phyloP scores from a whole-genome alignment of 768 basidiomycete genomes.

The Leccinum arenicola region DNA sequence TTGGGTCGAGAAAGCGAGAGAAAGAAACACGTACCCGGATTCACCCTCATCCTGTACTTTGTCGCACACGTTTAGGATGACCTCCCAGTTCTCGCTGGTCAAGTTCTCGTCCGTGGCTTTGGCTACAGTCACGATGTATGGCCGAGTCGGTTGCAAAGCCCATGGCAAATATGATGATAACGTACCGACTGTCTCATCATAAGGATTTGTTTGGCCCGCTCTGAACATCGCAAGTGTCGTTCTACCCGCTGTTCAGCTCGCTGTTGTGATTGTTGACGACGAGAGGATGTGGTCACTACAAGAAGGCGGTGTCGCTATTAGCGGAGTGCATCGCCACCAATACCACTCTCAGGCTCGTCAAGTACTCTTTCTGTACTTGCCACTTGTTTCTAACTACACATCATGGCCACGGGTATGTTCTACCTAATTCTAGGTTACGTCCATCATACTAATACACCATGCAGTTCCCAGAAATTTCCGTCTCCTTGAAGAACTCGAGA shows the following conservation, averaged over 20 bases:
- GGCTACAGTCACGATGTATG: slow-evolving; percentile 41
- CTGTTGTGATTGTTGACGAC: slow-evolving; percentile 16
- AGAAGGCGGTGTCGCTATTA: slow-evolving; percentile 31
- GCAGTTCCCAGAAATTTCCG: slow-evolving; percentile 95
- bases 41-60: slow-evolving; percentile 91
- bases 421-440: background rate
- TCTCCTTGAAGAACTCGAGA: slow-evolving; percentile 96
- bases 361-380: background rate
- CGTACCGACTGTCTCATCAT: slow-evolving; percentile 91
- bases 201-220: slow-evolving; percentile 65
- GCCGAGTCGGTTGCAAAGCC: slow-evolving; percentile 5
- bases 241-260: slow-evolving; percentile 7
- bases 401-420: slow-evolving; percentile 54
- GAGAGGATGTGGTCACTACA: slow-evolving; percentile 20
- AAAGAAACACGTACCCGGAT: slow-evolving; percentile 55
- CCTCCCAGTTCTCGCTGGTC: slow-evolving; percentile 93
- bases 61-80: slow-evolving; percentile 92
- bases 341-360: background rate
- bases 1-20: background rate
- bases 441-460: background rate
- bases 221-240: slow-evolving; percentile 56
- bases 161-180: slow-evolving; percentile 19
- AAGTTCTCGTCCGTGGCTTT: slow-evolving; percentile 99
- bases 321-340: slow-evolving; percentile 2
- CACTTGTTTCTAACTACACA: slow-evolving; percentile 12